Conservation (phyloP, 2,329 filamentous ascomycete genomes). For the Verticillium alfalfae region DNA sequence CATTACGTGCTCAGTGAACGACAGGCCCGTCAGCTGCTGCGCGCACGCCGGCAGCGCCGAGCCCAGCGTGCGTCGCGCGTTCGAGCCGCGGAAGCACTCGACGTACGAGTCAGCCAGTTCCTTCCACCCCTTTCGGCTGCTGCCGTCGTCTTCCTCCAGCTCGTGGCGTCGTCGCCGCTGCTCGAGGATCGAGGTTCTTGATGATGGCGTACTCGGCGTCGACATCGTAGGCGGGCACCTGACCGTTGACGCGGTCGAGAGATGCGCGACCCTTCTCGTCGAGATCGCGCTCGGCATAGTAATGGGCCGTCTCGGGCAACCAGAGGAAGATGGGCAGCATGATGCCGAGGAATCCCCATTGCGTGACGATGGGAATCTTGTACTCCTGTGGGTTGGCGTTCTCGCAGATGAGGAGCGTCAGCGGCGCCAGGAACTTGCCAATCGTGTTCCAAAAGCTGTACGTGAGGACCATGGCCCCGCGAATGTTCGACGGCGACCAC, state of each 20-base stretch:
- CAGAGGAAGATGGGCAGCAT: constrained; percentile 30
- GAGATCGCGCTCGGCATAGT: constrained; percentile 20
- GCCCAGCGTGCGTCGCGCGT: constrained; percentile 22
- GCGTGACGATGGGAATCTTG: constrained; percentile 31
- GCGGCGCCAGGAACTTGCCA: constrained; percentile 32
- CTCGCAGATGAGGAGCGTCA: constrained; percentile 30
- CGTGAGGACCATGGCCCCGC: constrained; percentile 31
- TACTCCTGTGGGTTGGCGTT: constrained; percentile 24
- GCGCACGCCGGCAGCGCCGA: constrained; percentile 18
- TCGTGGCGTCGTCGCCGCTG: constrained; percentile 16
- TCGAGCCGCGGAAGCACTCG: constrained; percentile 16
- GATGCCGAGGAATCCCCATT: constrained; percentile 37
- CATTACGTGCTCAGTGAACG: constrained; percentile 15
- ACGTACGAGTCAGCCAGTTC: constrained; percentile 13
- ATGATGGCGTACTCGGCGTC: constrained; percentile 19
- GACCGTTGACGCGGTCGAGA: constrained; percentile 13
- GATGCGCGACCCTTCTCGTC: constrained; percentile 13
- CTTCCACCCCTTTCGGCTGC: constrained; percentile 17
- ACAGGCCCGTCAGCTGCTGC: constrained; percentile 15
- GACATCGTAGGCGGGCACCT: constrained; percentile 19
- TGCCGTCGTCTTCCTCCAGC: constrained; percentile 1
- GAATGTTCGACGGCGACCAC: constrained; percentile 30
- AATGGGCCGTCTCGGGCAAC: constrained; percentile 30
- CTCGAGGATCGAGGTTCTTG: constrained; percentile 13
- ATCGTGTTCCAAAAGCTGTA: constrained; percentile 38